Percentiles rank a stretch among this genome's conserved stretches.
phyloP scores from a whole-genome alignment of 768 basidiomycete species.

The Dioszegia aurantiaca region DNA sequence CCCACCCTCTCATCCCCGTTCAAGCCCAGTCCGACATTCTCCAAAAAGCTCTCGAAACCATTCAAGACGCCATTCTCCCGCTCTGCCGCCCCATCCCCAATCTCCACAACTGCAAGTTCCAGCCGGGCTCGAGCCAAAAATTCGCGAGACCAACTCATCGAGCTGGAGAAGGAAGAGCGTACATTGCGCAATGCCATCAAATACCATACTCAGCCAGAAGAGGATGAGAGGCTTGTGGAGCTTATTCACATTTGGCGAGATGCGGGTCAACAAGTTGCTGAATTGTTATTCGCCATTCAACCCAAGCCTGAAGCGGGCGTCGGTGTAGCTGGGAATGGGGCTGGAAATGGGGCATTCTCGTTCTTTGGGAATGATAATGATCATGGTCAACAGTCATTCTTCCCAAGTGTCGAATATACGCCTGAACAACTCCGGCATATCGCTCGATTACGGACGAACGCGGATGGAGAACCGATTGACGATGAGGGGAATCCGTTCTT shows the following conservation, averaged over 20 bases:
- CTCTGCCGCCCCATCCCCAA: slow-evolving; percentile 24
- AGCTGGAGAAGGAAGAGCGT: slow-evolving; percentile 28
- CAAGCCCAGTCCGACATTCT: slow-evolving; percentile 13
- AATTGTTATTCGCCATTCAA: slow-evolving; percentile 31
- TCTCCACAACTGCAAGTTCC: not conserved
- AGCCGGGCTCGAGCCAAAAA: not conserved
- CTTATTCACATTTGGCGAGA: slow-evolving; percentile 36
- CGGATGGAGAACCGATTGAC: slow-evolving; percentile 35
- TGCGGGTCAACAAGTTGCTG: slow-evolving; percentile 44
- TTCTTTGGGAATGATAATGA: not conserved
- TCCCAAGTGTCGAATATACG: slow-evolving; percentile 2
- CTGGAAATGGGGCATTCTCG: not conserved
- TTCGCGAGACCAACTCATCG: slow-evolving; percentile 11
- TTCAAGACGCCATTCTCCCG: slow-evolving; percentile 26
- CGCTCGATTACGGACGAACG: slow-evolving; percentile 16
- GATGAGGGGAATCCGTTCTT: slow-evolving; percentile 35
- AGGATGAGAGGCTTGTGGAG: slow-evolving; percentile 33
- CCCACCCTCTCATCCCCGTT: not conserved
- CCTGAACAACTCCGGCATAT: slow-evolving; percentile 5
- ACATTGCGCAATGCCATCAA: slow-evolving; percentile 36
- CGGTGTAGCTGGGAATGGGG: not conserved
- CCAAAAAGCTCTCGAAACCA: slow-evolving; percentile 19
- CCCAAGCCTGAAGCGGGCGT: slow-evolving; percentile 14
- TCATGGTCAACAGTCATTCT: slow-evolving; percentile 1
- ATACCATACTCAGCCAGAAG: slow-evolving; percentile 26